Evolutionary conservation across 139 green algal genomes (phyloP).

Genomic region (Volvox africanus): DNA sequence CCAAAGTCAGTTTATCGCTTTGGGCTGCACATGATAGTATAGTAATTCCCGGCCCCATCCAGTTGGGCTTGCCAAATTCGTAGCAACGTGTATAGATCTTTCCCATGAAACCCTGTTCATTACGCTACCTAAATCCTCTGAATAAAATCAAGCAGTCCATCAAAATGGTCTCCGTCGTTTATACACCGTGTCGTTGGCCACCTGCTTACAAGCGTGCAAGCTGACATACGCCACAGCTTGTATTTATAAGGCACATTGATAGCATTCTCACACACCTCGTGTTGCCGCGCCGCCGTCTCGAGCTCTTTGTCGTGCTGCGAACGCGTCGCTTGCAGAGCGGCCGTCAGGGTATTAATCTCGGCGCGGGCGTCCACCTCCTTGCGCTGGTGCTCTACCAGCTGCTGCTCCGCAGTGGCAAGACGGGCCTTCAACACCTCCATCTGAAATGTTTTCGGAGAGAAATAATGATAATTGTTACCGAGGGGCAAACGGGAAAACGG

Average conservation of each 20-base stretch:
- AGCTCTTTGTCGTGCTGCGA: slow-evolving; percentile 23
- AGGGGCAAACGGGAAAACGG: no score
- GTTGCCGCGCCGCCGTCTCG: slow-evolving; percentile 22
- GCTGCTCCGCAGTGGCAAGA: slow-evolving; percentile 50
- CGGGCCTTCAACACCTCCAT: slow-evolving; percentile 50
- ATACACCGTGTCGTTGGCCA: no score
- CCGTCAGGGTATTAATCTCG: slow-evolving; percentile 46
- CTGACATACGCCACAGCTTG: not conserved
- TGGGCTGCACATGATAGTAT: no score
- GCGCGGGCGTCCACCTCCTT: slow-evolving; percentile 49
- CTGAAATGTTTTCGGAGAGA: not conserved
- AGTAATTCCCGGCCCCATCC: no score
- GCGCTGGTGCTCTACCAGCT: slow-evolving; percentile 44
- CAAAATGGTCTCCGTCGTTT: no score
- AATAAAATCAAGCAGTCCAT: no score
- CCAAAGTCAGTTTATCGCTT: no score
- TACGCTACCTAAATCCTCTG: no score
- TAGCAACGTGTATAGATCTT: no score
- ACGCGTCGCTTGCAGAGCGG: slow-evolving; percentile 42
- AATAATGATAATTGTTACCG: no score
- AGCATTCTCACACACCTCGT: slow-evolving; percentile 29
- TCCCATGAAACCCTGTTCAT: no score
- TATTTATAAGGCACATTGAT: not conserved
- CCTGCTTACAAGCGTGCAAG: not conserved
- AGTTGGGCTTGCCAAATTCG: no score